These are phyloP conservation scores for Cinchona pubescens DNA, from an alignment of 257 asterid species.

Conservation along the genomic window DNA sequence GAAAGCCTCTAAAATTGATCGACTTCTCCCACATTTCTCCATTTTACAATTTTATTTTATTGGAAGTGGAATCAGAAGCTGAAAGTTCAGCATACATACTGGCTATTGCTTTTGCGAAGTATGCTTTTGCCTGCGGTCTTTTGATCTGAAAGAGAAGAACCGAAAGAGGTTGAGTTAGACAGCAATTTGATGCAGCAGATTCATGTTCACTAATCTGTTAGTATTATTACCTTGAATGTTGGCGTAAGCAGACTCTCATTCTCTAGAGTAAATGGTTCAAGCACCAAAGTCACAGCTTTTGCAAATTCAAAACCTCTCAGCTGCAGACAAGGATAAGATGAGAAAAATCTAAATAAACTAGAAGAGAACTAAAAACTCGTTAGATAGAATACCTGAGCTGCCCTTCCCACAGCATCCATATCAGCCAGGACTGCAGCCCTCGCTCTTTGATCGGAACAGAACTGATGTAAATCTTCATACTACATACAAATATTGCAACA, in stretches of 20 bases:
- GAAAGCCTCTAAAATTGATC: neutral
- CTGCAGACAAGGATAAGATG: slow-evolving; percentile 31
- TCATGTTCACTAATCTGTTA: neutral
- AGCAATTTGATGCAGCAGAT: neutral
- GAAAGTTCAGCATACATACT: slow-evolving; percentile 60
- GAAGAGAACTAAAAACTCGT: neutral
- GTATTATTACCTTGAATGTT: slow-evolving; percentile 55
- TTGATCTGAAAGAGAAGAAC: slow-evolving; percentile 47
- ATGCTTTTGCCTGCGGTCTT: slow-evolving; percentile 66
- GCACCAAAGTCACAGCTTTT: slow-evolving; percentile 61
- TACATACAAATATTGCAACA: slow-evolving; percentile 23
- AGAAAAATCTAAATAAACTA: neutral
- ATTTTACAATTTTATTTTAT: slow-evolving; percentile 27
- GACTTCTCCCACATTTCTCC: neutral
- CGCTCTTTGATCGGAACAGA: slow-evolving; percentile 52
- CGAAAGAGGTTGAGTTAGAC: neutral
- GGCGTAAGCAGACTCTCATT: slow-evolving; percentile 78
- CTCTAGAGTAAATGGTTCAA: slow-evolving; percentile 62
- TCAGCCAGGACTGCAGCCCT: slow-evolving; percentile 63
- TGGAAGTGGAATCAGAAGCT: slow-evolving; percentile 36
- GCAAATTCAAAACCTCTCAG: slow-evolving; percentile 76
- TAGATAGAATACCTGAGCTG: slow-evolving; percentile 51
- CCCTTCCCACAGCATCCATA: slow-evolving; percentile 61
- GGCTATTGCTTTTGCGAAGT: slow-evolving; percentile 57
- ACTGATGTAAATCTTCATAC: slow-evolving; percentile 45